Conservation (phyloP, 1,284 basidiomycete species). For the Neolentinus lepideus region DNA sequence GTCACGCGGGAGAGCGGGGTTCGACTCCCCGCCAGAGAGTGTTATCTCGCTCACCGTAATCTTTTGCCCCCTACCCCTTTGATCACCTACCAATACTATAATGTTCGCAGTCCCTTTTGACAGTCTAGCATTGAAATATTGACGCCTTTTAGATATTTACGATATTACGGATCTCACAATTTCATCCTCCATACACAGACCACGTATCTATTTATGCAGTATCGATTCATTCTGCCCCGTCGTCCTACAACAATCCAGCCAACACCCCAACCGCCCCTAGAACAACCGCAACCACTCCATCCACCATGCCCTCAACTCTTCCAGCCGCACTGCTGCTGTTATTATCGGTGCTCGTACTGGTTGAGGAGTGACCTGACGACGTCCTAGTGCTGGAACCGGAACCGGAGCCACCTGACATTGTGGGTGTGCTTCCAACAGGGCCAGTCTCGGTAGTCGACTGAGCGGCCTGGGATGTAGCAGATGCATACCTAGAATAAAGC, state of each 20-base stretch:
- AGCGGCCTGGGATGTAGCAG: constrained; percentile 24
- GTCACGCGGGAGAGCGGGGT: constrained; percentile 32
- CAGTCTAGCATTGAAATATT: no score
- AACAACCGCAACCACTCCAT: not conserved
- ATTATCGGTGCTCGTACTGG: not conserved
- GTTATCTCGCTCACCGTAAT: no score
- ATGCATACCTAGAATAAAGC: constrained; percentile 13
- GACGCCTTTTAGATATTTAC: no score
- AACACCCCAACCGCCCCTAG: not conserved
- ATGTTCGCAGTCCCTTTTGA: no score
- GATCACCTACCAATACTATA: no score
- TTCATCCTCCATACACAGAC: no score
- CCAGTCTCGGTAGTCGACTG: constrained; percentile 20
- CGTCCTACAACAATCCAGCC: not conserved
- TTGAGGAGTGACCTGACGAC: not conserved
- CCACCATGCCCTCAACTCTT: not conserved
- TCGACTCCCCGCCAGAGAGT: constrained; percentile 39
- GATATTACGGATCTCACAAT: no score
- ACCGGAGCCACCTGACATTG: no score
- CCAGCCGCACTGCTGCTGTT: not conserved
- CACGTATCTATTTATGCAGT: no score
- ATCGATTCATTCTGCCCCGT: not conserved
- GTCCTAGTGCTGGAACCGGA: no score
- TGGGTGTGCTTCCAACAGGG: constrained; percentile 11
- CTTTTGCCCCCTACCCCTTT: no score